Percentiles rank a stretch among this genome's conserved stretches.
These are phyloP conservation scores for Vigna unguiculata DNA, from an alignment of 306 rosid genomes.

Conservation along the genomic window DNA sequence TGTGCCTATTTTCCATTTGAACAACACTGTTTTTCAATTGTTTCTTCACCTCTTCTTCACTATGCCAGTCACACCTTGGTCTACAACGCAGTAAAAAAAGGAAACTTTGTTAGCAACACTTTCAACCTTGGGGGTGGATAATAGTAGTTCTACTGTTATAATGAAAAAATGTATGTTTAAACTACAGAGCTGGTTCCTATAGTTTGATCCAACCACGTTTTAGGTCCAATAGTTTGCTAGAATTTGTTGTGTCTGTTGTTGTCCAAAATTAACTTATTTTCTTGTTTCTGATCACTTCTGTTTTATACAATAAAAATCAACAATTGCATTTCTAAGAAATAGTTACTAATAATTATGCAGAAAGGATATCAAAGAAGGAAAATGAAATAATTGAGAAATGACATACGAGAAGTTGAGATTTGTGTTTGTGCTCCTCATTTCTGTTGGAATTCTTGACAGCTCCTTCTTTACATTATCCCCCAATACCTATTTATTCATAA, in stretches of 20 bases:
- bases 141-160: not conserved
- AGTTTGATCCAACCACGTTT: no score
- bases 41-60: constrained; percentile 11
- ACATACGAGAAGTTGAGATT: constrained; percentile 69
- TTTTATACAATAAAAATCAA: constrained; percentile 4
- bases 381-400: not conserved
- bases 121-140: not conserved
- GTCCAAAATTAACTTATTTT: not conserved
- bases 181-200: no score
- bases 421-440: constrained; percentile 65
- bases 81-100: constrained; percentile 40
- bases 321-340: not conserved
- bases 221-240: no score
- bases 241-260: no score
- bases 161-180: not conserved
- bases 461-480: constrained; percentile 68
- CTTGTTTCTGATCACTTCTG: constrained; percentile 41
- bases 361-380: not conserved
- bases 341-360: not conserved
- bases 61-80: constrained; percentile 64
- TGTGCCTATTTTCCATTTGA: not conserved
- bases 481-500: constrained; percentile 54
- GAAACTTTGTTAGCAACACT: not conserved
- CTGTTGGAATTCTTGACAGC: constrained; percentile 69
- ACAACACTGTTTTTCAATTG: not conserved